Percentiles rank a stretch among this genome's conserved stretches.
Evolutionary conservation across 2,329 filamentous ascomycete species (phyloP).

Genomic region (Calonectria naviculata): DNA sequence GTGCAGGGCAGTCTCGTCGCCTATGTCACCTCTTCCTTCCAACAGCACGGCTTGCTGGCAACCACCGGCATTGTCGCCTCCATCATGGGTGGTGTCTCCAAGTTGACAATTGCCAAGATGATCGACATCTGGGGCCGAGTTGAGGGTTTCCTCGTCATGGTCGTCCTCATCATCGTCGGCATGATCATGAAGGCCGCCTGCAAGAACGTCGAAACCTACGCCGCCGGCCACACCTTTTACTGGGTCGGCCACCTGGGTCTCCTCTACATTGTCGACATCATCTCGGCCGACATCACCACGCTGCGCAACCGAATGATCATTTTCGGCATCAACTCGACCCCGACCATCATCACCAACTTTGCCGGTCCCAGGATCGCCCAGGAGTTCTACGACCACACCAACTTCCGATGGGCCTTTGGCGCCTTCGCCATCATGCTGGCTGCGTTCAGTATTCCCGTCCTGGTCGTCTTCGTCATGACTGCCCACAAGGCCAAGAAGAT

Average conservation of each 20-base stretch:
- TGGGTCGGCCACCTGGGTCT: conserved; percentile 65
- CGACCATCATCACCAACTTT: conserved; percentile 57
- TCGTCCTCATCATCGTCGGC: conserved; percentile 59
- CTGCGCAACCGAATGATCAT: conserved; percentile 57
- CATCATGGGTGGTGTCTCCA: conserved; percentile 51
- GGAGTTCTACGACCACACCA: conserved; percentile 34
- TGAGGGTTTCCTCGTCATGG: conserved; percentile 56
- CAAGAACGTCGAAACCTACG: conserved; percentile 67
- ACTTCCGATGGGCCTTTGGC: conserved; percentile 58
- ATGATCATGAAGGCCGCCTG: conserved; percentile 74
- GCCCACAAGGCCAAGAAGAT: conserved; percentile 64
- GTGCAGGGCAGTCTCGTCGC: conserved; percentile 63
- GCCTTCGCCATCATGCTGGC: conserved; percentile 74
- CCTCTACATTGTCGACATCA: conserved; percentile 53
- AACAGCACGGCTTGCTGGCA: conserved; percentile 71
- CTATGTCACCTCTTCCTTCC: conserved; percentile 75
- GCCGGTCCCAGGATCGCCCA: conserved; percentile 44
- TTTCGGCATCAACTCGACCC: conserved; percentile 55
- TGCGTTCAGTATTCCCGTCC: conserved; percentile 68
- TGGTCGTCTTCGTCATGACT: conserved; percentile 64
- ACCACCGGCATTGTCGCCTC: conserved; percentile 71
- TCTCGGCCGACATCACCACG: conserved; percentile 56
- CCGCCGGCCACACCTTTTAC: conserved; percentile 72
- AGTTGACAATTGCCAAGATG: conserved; percentile 58
- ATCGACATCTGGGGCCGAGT: conserved; percentile 61